Conservation (phyloP, 345 rosid genomes). For the Hibiscus syriacus region DNA sequence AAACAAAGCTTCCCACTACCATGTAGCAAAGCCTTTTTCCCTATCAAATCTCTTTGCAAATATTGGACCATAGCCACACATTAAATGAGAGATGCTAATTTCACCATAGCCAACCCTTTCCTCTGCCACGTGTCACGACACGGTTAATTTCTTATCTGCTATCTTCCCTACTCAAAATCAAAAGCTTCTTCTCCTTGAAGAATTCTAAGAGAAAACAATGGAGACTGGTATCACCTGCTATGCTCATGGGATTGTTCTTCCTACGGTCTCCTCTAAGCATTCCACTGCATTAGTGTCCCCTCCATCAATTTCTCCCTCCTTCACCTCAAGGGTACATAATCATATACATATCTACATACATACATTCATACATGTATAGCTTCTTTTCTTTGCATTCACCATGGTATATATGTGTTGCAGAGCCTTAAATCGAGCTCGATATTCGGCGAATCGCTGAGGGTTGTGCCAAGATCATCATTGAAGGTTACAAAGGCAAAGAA, state of each 20-base stretch:
- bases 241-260: constrained; percentile 56
- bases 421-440: constrained; percentile 43
- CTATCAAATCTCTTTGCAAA: constrained; percentile 1
- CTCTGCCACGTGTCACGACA: constrained; percentile 30
- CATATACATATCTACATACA: background rate
- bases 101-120: constrained; percentile 3
- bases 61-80: constrained; percentile 30
- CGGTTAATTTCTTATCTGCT: constrained; percentile 36
- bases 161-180: constrained; percentile 5
- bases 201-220: constrained; percentile 24
- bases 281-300: constrained; percentile 53
- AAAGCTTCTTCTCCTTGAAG: constrained; percentile 39
- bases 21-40: background rate
- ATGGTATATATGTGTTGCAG: constrained; percentile 18
- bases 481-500: constrained; percentile 48
- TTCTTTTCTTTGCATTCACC: too few relatives aligned
- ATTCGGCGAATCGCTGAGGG: constrained; percentile 63
- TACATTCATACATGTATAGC: background rate
- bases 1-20: background rate
- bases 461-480: constrained; percentile 41
- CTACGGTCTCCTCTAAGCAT: constrained; percentile 64
- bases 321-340: constrained; percentile 51
- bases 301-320: constrained; percentile 45
- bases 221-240: constrained; percentile 65
- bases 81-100: constrained; percentile 26